Percentiles rank a stretch among this genome's conserved stretches.
phyloP scores from a whole-genome alignment of 257 asterid species.

The Forsythia viridissima region DNA sequence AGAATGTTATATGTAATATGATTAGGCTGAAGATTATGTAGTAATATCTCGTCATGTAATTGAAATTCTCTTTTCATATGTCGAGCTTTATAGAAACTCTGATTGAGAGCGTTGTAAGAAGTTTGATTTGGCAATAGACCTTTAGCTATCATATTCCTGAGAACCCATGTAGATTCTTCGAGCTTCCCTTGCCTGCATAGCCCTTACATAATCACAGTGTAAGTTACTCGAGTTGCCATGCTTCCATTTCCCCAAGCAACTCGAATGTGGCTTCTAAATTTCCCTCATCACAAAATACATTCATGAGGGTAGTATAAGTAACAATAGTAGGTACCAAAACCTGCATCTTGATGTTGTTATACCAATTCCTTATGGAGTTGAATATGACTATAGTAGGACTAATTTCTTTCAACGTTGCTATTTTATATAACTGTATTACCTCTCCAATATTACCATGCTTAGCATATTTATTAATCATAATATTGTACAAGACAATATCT shows the following conservation, averaged over 20 bases:
- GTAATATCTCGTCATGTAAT: constrained; percentile 50
- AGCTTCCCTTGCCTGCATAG: constrained; percentile 54
- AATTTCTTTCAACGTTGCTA: constrained; percentile 55
- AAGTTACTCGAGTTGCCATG: constrained; percentile 63
- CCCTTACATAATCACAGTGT: constrained; percentile 69
- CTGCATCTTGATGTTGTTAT: constrained; percentile 37
- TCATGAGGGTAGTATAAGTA: constrained; percentile 73
- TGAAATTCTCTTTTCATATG: constrained; percentile 44
- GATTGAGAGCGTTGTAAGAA: constrained; percentile 61
- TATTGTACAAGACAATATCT: constrained; percentile 65
- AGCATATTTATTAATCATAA: constrained; percentile 63
- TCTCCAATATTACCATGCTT: constrained; percentile 60
- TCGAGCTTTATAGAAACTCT: constrained; percentile 51
- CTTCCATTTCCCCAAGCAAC: constrained; percentile 60
- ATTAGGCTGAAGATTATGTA: constrained; percentile 48
- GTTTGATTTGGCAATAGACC: constrained; percentile 62
- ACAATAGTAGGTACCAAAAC: constrained; percentile 56
- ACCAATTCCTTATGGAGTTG: constrained; percentile 56
- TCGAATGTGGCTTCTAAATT: constrained; percentile 33
- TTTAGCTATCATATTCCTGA: constrained; percentile 48
- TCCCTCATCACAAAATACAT: constrained; percentile 60
- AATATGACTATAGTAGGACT: constrained; percentile 63
- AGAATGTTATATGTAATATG: too few species aligned
- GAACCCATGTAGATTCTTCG: constrained; percentile 43
- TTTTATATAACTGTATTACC: constrained; percentile 46